Conservation (phyloP, 2,329 filamentous ascomycete genomes). For the Penicillium carneum region DNA sequence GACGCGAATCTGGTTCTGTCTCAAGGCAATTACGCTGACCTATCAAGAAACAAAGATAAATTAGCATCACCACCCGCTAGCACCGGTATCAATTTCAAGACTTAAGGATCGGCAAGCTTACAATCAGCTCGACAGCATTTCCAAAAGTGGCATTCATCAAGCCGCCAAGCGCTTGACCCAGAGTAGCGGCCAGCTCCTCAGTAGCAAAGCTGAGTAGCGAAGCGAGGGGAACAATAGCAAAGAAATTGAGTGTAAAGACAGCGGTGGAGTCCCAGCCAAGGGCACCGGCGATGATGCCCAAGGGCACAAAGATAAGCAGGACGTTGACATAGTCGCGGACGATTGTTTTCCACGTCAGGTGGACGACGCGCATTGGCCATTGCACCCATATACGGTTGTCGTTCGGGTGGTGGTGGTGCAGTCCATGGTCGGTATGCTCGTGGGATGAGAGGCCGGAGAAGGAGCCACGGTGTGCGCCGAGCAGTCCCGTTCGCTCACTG, state of each 20-base stretch:
- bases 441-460: slow-evolving; percentile 31
- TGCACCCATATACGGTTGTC: slow-evolving; percentile 49
- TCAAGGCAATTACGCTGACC: slow-evolving; percentile 91
- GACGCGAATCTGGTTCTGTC: slow-evolving; percentile 85
- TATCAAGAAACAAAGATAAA: slow-evolving; percentile 44
- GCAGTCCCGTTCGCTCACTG: slow-evolving; percentile 47
- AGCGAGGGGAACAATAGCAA: slow-evolving; percentile 69
- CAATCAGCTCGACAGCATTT: slow-evolving; percentile 71
- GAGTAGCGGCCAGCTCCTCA: slow-evolving; percentile 66
- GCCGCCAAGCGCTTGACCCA: slow-evolving; percentile 68
- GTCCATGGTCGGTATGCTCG: slow-evolving; percentile 26
- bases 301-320: slow-evolving; percentile 69
- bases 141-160: slow-evolving; percentile 72
- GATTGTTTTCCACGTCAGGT: slow-evolving; percentile 55
- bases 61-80: neutral
- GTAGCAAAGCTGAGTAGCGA: slow-evolving; percentile 70
- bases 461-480: slow-evolving; percentile 33
- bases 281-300: slow-evolving; percentile 69
- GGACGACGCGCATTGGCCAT: slow-evolving; percentile 50
- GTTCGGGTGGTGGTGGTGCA: slow-evolving; percentile 43
- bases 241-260: slow-evolving; percentile 69
- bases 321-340: slow-evolving; percentile 64
- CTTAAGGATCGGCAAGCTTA: slow-evolving; percentile 59
- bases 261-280: slow-evolving; percentile 63
- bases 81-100: neutral